Percentiles rank a stretch among this genome's conserved stretches.
phyloP scores from a whole-genome alignment of 1,284 basidiomycete species.

The Porogramme epimiltina region DNA sequence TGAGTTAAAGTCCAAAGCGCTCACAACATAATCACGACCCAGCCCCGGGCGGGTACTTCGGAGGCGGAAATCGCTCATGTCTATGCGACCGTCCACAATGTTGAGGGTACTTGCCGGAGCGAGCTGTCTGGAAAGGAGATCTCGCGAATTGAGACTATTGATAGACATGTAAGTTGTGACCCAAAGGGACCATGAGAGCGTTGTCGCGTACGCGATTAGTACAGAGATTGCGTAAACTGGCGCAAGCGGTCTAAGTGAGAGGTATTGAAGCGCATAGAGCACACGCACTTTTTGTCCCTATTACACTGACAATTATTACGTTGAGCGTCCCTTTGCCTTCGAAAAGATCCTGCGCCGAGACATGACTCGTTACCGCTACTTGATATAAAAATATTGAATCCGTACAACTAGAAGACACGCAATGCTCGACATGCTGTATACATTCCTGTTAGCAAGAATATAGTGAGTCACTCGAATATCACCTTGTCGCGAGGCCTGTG shows the following conservation, averaged over 20 bases:
- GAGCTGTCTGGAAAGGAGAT: too few species aligned
- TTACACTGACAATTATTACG: not conserved
- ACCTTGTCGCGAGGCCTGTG: not conserved
- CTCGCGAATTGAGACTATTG: too few species aligned
- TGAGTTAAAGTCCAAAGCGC: too few species aligned
- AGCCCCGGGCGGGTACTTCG: too few species aligned
- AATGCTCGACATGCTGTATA: not conserved
- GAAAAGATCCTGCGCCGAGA: not conserved
- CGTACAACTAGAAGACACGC: not conserved
- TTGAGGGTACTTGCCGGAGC: too few species aligned
- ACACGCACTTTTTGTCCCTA: not conserved
- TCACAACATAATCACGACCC: too few species aligned
- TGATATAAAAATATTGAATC: not conserved
- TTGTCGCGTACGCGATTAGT: not conserved
- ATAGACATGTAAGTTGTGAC: too few species aligned
- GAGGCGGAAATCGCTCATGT: too few species aligned
- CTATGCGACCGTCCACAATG: too few species aligned
- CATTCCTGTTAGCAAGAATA: too few species aligned
- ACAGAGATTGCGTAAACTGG: not conserved
- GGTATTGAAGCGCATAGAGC: not conserved
- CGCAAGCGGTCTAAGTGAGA: not conserved
- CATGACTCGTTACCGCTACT: not conserved
- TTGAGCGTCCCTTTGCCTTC: not conserved
- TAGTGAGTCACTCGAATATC: not conserved
- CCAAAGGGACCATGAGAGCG: too few species aligned